phyloP scores from a whole-genome alignment of 176 grass and related monocot genomes.

The Chloris gayana region DNA sequence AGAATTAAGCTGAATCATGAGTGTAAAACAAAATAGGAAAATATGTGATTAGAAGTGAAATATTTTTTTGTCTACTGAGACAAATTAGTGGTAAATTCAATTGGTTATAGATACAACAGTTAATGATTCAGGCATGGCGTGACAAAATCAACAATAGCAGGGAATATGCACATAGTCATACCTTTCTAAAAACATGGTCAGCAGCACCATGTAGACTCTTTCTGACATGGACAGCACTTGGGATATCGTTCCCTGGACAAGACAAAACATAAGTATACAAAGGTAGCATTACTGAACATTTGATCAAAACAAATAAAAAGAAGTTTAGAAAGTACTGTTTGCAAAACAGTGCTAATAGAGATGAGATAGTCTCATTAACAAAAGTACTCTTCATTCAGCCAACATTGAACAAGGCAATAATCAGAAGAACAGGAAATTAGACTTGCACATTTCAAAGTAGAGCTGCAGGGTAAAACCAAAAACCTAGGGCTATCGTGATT shows the following conservation, averaged over 20 bases:
- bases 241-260: slow-evolving; percentile 75
- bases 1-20: slow-evolving; percentile 1
- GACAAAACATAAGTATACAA: slow-evolving; percentile 29
- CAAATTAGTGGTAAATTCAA: background rate
- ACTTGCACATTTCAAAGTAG: background rate
- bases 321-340: background rate
- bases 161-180: slow-evolving; percentile 33
- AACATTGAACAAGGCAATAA: background rate
- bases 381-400: slow-evolving; percentile 12
- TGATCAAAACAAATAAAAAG: background rate
- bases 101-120: background rate
- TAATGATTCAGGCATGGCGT: background rate
- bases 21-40: background rate
- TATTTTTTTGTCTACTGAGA: background rate
- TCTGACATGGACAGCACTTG: slow-evolving; percentile 45
- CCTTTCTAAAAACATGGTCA: slow-evolving; percentile 91
- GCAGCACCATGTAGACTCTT: slow-evolving; percentile 79
- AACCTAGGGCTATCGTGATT: too few species aligned
- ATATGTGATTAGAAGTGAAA: background rate
- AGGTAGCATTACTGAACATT: slow-evolving; percentile 18
- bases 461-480: background rate
- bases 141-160: background rate
- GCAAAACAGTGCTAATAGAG: background rate
- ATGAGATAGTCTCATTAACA: background rate
- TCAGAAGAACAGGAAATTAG: too few species aligned